phyloP scores from a whole-genome alignment of 176 grass and related monocot genomes.

The Cymbopogon citratus region DNA sequence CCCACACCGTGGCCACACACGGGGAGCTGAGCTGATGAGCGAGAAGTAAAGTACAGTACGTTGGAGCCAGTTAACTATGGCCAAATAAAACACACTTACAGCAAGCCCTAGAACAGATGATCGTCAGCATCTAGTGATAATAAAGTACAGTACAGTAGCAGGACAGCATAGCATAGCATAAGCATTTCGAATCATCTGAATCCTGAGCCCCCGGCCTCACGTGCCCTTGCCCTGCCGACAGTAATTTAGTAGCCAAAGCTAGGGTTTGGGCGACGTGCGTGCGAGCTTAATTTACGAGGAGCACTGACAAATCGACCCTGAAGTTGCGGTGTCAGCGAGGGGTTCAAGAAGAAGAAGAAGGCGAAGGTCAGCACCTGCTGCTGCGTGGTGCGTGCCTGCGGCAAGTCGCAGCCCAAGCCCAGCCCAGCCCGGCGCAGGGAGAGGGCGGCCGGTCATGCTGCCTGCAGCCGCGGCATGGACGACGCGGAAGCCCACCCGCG shows the following conservation, averaged over 20 bases:
- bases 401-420: not conserved
- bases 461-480: not conserved
- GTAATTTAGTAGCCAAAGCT: not conserved
- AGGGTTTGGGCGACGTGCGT: not conserved
- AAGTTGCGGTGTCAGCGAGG: constrained; percentile 35
- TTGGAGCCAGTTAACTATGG: not conserved
- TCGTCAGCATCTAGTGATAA: not conserved
- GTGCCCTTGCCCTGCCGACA: constrained; percentile 1
- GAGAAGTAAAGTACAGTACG: not conserved
- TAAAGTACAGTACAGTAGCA: not conserved
- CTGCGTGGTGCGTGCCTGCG: not conserved
- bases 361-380: not conserved
- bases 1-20: no score
- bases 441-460: not conserved
- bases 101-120: not conserved
- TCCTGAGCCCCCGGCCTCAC: constrained; percentile 2
- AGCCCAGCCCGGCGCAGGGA: not conserved
- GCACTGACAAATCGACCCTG: constrained; percentile 33
- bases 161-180: not conserved
- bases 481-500: not conserved
- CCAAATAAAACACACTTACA: not conserved
- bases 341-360: not conserved
- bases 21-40: no score
- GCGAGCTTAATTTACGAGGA: not conserved
- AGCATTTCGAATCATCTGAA: constrained; percentile 42